Evolutionary conservation across 2,329 filamentous ascomycete species (phyloP).

Genomic region (Emmonsiellopsis sp.): DNA sequence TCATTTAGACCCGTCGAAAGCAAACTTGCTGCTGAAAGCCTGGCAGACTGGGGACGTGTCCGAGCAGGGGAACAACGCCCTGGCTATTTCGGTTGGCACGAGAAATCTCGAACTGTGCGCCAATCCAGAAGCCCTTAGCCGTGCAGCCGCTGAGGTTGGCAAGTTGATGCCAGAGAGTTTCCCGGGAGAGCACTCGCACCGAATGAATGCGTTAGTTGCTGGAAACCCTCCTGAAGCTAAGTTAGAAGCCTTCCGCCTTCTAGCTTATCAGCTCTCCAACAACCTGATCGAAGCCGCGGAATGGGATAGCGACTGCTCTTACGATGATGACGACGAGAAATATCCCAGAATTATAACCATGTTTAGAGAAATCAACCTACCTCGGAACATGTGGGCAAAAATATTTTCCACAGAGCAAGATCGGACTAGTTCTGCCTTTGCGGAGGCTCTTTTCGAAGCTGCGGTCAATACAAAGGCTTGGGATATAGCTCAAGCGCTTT

Average conservation of each 20-base stretch:
- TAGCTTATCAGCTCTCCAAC: neutral
- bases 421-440: neutral
- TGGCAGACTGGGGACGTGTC: neutral
- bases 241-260: neutral
- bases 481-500: neutral
- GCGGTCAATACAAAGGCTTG: neutral
- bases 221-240: neutral
- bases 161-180: neutral
- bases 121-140: neutral
- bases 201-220: neutral
- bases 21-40: neutral
- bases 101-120: neutral
- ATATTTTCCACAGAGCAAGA: neutral
- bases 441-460: conserved; percentile 1
- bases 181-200: neutral
- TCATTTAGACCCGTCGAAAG: neutral
- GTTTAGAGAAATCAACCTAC: neutral
- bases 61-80: neutral
- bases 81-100: neutral
- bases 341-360: neutral
- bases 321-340: neutral
- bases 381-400: neutral
- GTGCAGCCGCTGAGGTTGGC: neutral
- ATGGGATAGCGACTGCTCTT: neutral
- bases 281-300: neutral